These are phyloP conservation scores for Wickerhamiella azymoides DNA, from an alignment of 805 yeast genomes.

Conservation along the genomic window DNA sequence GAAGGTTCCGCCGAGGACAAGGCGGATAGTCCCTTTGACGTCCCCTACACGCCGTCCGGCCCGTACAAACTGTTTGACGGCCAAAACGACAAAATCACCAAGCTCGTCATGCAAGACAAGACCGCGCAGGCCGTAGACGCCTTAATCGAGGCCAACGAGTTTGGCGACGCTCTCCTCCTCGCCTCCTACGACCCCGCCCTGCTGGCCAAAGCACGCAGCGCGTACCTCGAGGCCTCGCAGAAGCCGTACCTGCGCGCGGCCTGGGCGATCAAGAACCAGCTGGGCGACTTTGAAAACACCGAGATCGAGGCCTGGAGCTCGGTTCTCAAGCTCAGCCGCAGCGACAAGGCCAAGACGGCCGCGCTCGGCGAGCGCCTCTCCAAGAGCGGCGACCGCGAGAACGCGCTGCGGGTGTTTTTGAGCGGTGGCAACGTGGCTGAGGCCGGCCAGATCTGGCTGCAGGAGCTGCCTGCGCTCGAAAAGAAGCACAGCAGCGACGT, in stretches of 20 bases:
- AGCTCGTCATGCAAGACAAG: constrained; percentile 47
- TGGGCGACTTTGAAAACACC: constrained; percentile 50
- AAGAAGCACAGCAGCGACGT: constrained; percentile 28
- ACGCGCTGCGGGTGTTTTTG: constrained; percentile 64
- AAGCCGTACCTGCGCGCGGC: constrained; percentile 60
- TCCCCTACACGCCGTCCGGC: constrained; percentile 23
- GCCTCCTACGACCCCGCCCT: constrained; percentile 39
- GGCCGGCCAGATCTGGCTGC: constrained; percentile 70
- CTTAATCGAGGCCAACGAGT: constrained; percentile 46
- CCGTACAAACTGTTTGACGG: constrained; percentile 22
- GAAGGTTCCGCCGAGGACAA: constrained; percentile 23
- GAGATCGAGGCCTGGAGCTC: constrained; percentile 74
- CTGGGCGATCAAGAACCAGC: constrained; percentile 42
- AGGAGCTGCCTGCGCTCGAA: constrained; percentile 46
- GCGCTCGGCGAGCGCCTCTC: constrained; percentile 69
- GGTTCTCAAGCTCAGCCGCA: constrained; percentile 44
- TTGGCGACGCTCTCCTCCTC: constrained; percentile 70
- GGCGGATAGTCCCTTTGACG: constrained; percentile 30
- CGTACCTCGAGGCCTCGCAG: constrained; percentile 51
- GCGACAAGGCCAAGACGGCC: constrained; percentile 6
- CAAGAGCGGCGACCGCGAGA: constrained; percentile 40
- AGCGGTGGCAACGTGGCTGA: constrained; percentile 73
- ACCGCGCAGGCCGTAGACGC: constrained; percentile 50
- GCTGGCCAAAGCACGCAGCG: constrained; percentile 54
- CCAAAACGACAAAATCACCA: constrained; percentile 27